These are phyloP conservation scores for Exophiala xenobiotica DNA, from an alignment of 2,329 filamentous ascomycete genomes.

Conservation along the genomic window DNA sequence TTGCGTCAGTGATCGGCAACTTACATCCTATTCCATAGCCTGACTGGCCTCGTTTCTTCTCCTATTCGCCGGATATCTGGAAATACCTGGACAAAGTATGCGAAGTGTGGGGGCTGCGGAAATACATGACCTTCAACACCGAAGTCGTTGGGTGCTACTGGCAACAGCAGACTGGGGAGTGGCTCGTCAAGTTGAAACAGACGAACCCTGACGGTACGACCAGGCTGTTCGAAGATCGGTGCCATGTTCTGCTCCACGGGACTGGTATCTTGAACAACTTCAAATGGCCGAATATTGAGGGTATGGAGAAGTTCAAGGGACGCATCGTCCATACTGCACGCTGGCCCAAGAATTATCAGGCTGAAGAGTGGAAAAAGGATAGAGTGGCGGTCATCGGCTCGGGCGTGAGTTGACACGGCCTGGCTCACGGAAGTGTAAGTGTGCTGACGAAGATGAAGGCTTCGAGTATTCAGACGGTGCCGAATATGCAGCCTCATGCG, in stretches of 20 bases:
- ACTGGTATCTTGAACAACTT: conserved; percentile 54
- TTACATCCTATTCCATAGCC: conserved; percentile 40
- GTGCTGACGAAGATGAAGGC: neutral
- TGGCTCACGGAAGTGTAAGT: neutral
- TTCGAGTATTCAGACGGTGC: conserved; percentile 48
- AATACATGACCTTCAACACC: conserved; percentile 55
- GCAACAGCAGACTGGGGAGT: conserved; percentile 50
- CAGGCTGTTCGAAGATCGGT: conserved; percentile 45
- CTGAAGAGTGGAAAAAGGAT: conserved; percentile 44
- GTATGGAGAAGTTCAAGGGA: conserved; percentile 48
- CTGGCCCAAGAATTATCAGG: conserved; percentile 49
- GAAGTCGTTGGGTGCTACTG: conserved; percentile 50
- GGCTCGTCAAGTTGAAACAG: conserved; percentile 51
- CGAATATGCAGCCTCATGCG: conserved; percentile 47
- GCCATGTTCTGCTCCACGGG: conserved; percentile 46
- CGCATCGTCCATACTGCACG: conserved; percentile 40
- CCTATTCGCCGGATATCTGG: conserved; percentile 48
- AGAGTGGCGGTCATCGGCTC: conserved; percentile 48
- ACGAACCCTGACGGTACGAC: conserved; percentile 35
- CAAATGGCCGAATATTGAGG: conserved; percentile 36
- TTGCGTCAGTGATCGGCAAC: neutral
- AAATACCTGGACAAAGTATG: conserved; percentile 51
- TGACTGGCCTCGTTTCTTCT: conserved; percentile 51
- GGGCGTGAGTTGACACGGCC: conserved; percentile 37
- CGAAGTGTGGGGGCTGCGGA: conserved; percentile 49